Evolutionary conservation across 2,329 filamentous ascomycete genomes (phyloP).

Genomic region (Neophaeococcomyces mojaviensis): DNA sequence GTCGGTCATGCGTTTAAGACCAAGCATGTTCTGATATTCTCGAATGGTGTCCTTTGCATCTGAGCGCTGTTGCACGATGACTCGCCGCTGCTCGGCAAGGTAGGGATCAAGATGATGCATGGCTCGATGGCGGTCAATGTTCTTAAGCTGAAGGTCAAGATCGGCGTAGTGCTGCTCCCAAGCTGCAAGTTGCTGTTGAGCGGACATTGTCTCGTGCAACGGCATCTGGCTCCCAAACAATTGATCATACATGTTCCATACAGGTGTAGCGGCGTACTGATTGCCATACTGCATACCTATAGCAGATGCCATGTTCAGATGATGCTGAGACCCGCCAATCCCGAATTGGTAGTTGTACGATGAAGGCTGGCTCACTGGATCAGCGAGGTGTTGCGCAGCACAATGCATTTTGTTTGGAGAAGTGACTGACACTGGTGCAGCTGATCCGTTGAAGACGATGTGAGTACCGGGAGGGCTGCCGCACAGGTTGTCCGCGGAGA

Average conservation of each 20-base stretch:
- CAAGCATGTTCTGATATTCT: conserved; percentile 13
- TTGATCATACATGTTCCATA: background rate
- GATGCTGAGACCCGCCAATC: conserved; percentile 6
- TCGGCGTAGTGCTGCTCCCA: conserved; percentile 12
- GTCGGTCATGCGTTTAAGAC: conserved; percentile 3
- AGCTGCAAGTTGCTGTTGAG: conserved; percentile 1
- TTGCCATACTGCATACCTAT: background rate
- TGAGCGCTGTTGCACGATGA: conserved; percentile 17
- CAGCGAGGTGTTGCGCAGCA: background rate
- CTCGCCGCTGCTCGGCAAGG: conserved; percentile 15
- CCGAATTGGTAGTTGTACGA: conserved; percentile 10
- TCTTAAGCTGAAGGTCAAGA: conserved; percentile 20
- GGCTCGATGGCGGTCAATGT: conserved; percentile 21
- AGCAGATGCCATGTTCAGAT: background rate
- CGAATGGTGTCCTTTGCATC: conserved; percentile 15
- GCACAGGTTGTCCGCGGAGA: conserved; percentile 1
- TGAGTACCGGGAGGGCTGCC: background rate
- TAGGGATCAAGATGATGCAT: conserved; percentile 14
- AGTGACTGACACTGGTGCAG: conserved; percentile 5
- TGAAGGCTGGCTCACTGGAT: conserved; percentile 1
- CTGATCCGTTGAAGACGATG: conserved; percentile 4
- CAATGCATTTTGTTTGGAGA: conserved; percentile 8
- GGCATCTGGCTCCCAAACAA: background rate
- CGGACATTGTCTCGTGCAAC: conserved; percentile 1
- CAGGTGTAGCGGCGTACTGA: conserved; percentile 1